Base-by-base conservation (phyloP, 106 monocot genomes). In the Dioscorea alata region DNA sequence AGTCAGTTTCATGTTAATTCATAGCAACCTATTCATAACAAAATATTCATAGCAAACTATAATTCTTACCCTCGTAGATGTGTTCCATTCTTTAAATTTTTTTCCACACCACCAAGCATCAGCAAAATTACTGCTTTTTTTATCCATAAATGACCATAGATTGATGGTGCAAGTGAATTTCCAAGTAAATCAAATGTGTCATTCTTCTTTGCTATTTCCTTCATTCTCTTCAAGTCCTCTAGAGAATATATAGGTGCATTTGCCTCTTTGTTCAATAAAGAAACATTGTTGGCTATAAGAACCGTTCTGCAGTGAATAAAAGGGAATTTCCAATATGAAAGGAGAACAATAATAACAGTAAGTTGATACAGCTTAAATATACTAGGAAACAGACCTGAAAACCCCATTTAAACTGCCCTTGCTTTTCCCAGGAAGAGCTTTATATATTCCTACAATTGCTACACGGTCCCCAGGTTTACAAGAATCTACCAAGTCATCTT, bases 71-170 rank as follows among this genome's bases (percentile, higher is more conserved):
- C 93, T 82, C 99, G 84, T 70, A 99, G 80, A 70, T 99, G 99
- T 48, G 99, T 99, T 62, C 99, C 99, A 80, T 99, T 99, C 70
- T 90, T 90, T 49, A 99, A 61, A 71, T 93, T 93, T 81, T 99
- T 99, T 69, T 99, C 93, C 10, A 93, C 85, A n/a, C 99, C 99
- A 66, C 99, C 90, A 78, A 99, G 89, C 99, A 99, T 88, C 78
- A 99, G 71, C 21, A 99, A 81, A 23, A 99, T 79, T 50, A 99
- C 99, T 6, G 99, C 99, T 61, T 99, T 99, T 68, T 99, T 99
- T n/a, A 99, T 93, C 92, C 92, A 99, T 56, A 85, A 71, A 77
- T 99, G 99, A 8, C 99, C 93, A 72, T 93, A 99, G 63, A 99
- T 99, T 17, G 99, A 99, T 49, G 99, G 93, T 56, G 99, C 99